Conservation (phyloP, 2,329 filamentous ascomycete species). For the Sporothrix protearum region DNA sequence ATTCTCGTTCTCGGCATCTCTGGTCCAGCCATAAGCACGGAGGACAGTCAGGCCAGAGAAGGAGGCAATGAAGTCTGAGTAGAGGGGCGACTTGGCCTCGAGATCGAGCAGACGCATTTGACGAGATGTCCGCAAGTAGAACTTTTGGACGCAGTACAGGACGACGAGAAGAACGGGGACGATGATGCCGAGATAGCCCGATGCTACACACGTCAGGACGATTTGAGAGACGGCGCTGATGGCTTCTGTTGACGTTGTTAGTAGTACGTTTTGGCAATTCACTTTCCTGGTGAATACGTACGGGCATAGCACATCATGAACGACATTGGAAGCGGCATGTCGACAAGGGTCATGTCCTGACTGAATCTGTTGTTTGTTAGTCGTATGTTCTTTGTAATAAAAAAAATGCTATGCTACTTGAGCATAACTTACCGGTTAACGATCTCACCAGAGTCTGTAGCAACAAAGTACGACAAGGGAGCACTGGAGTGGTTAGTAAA, state of each 20-base stretch:
- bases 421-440: conserved; percentile 32
- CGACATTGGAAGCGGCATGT: conserved; percentile 23
- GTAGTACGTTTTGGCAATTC: neutral
- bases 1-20: conserved; percentile 43
- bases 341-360: conserved; percentile 24
- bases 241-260: conserved; percentile 10
- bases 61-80: conserved; percentile 44
- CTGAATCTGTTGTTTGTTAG: conserved; percentile 21
- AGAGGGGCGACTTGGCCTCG: conserved; percentile 50
- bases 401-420: neutral
- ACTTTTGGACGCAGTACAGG: conserved; percentile 45
- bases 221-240: conserved; percentile 41
- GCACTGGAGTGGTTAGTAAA: conserved; percentile 28
- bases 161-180: conserved; percentile 42
- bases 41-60: conserved; percentile 48
- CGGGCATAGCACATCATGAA: conserved; percentile 25
- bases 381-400: too few relatives aligned
- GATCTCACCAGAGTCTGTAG: conserved; percentile 36
- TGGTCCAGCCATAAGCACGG: conserved; percentile 54
- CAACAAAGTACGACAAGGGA: conserved; percentile 36
- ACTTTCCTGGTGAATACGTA: conserved; percentile 2
- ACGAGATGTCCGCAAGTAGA: conserved; percentile 51
- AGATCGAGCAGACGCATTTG: conserved; percentile 52
- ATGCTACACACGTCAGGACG: conserved; percentile 43
- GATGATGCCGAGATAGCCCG: conserved; percentile 43